These are phyloP conservation scores for Juglanconis oblonga DNA, from an alignment of 2,329 filamentous ascomycete genomes.

Conservation along the genomic window DNA sequence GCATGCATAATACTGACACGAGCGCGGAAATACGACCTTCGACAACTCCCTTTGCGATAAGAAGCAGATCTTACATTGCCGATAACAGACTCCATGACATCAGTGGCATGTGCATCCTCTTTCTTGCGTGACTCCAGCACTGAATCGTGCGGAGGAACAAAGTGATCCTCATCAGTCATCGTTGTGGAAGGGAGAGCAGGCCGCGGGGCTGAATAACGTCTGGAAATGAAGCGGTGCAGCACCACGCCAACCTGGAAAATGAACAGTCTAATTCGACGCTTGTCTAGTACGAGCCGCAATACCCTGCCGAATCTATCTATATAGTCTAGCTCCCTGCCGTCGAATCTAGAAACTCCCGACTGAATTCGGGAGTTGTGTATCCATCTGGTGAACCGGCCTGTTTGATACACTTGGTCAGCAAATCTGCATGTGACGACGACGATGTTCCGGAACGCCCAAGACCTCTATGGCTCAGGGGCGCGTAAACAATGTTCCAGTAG, in stretches of 20 bases:
- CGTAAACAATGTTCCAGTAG: too few relatives aligned
- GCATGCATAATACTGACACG: not conserved
- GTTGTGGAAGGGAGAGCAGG: too few relatives aligned
- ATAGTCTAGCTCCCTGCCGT: not conserved
- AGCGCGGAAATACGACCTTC: not conserved
- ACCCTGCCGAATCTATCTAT: not conserved
- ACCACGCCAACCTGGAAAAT: too few relatives aligned
- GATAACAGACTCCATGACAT: not conserved
- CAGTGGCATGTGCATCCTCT: too few relatives aligned
- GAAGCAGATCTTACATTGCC: not conserved
- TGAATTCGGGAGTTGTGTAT: conserved; percentile 37
- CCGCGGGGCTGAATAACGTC: too few relatives aligned
- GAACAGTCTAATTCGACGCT: not conserved
- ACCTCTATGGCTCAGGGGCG: too few relatives aligned
- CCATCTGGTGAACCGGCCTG: conserved; percentile 30
- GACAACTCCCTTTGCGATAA: not conserved
- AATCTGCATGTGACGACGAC: too few relatives aligned
- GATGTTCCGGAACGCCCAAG: too few relatives aligned
- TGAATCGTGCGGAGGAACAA: too few relatives aligned
- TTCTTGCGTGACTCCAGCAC: too few relatives aligned
- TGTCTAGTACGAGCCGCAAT: not conserved
- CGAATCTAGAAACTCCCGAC: conserved; percentile 24
- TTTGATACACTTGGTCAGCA: too few relatives aligned
- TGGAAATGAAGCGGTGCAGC: not conserved
- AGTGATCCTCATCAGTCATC: too few relatives aligned